A percentile compares a stretch with the other conserved stretches of the same genome.
Conservation (phyloP, 306 rosid species). For the Comarum palustre region DNA sequence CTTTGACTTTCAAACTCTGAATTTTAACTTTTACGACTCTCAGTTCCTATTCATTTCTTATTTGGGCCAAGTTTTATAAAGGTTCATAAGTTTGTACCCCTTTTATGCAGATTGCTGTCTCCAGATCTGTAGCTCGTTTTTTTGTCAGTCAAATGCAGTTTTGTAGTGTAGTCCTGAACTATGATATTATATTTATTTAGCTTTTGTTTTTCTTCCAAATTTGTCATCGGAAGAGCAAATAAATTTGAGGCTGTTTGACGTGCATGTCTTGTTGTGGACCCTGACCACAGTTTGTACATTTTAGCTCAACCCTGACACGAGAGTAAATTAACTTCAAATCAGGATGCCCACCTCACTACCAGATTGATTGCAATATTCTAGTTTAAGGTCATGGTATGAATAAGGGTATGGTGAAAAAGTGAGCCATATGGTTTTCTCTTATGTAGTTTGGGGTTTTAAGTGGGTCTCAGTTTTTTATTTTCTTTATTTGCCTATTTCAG, state of each 20-base stretch:
- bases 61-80: background rate
- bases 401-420: background rate
- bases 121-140: background rate
- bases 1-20: background rate
- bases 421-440: background rate
- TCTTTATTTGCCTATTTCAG: no score
- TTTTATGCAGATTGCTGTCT: background rate
- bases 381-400: background rate
- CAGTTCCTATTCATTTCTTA: constrained; percentile 27
- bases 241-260: background rate
- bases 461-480: no score
- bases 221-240: background rate
- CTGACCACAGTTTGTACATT: background rate
- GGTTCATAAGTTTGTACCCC: constrained; percentile 21
- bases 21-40: background rate
- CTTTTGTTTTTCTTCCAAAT: background rate
- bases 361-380: background rate
- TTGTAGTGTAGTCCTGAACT: background rate
- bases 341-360: background rate
- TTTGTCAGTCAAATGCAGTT: background rate
- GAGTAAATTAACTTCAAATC: background rate
- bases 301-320: background rate
- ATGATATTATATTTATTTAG: background rate
- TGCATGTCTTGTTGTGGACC: background rate
- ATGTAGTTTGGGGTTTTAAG: background rate